Conservation (phyloP, 441 rosid genomes). For the Mallotus repandus region DNA sequence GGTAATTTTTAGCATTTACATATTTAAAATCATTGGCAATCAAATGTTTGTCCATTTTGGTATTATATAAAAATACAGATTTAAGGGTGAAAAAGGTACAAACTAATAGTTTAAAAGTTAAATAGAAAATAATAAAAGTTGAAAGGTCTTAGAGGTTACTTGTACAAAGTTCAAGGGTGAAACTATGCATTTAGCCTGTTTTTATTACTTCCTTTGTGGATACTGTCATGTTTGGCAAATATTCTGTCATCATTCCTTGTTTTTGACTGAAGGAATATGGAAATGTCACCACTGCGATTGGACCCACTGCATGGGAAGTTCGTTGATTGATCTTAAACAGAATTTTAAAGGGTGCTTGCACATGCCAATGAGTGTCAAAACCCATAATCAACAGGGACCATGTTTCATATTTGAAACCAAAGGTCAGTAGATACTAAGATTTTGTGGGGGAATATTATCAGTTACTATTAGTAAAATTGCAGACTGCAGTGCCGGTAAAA, state of each 20-base stretch:
- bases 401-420: slow-evolving; percentile 41
- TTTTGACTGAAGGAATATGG: slow-evolving; percentile 58
- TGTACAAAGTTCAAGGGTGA: no score
- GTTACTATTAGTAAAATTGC: slow-evolving; percentile 15
- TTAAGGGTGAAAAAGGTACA: no score
- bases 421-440: slow-evolving; percentile 45
- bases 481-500: neutral
- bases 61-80: no score
- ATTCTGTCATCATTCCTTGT: slow-evolving; percentile 27
- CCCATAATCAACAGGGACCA: slow-evolving; percentile 27
- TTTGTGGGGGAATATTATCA: slow-evolving; percentile 11
- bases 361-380: slow-evolving; percentile 24
- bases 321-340: slow-evolving; percentile 25
- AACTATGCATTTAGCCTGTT: no score
- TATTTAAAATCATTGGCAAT: no score
- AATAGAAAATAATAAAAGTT: no score
- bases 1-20: no score
- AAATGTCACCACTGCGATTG: slow-evolving; percentile 72
- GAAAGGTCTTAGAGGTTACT: no score
- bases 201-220: neutral
- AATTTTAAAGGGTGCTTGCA: slow-evolving; percentile 26
- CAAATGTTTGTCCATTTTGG: no score
- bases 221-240: neutral
- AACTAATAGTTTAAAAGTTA: no score
- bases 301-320: slow-evolving; percentile 41